phyloP scores from a whole-genome alignment of 306 rosid genomes.

The Fragaria ananassa region DNA sequence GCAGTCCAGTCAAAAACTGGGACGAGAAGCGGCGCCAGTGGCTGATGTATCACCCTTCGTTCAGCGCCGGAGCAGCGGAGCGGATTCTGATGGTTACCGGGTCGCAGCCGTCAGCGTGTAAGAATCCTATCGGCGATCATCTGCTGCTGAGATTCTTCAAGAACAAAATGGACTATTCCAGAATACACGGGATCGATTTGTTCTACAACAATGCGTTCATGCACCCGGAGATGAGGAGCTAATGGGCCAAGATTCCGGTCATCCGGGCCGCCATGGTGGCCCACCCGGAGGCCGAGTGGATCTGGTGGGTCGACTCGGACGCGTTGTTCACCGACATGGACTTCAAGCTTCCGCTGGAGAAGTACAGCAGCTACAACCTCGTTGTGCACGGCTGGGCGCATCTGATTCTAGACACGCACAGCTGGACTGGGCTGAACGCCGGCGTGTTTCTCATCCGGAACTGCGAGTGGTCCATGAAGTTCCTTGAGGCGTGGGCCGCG shows the following conservation, averaged over 20 bases:
- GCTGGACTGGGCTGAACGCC: conserved; percentile 94
- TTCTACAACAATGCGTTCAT: conserved; percentile 69
- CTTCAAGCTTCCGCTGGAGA: conserved; percentile 55
- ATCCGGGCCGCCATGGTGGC: conserved; percentile 79
- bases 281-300: conserved; percentile 95
- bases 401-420: conserved; percentile 48
- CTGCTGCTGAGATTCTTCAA: conserved; percentile 59
- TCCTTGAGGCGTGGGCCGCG: conserved; percentile 68
- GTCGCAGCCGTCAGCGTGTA: conserved; percentile 70
- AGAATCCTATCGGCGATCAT: conserved; percentile 72
- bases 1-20: conserved; percentile 49
- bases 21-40: conserved; percentile 66
- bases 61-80: conserved; percentile 32
- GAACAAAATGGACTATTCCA: conserved; percentile 81
- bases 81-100: conserved; percentile 57
- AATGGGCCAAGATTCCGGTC: conserved; percentile 84
- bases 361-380: conserved; percentile 62
- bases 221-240: conserved; percentile 56
- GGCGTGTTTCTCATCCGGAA: conserved; percentile 79
- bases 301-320: conserved; percentile 99
- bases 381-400: conserved; percentile 74
- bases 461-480: conserved; percentile 85
- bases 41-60: conserved; percentile 52
- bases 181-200: conserved; percentile 66
- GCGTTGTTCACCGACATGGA: conserved; percentile 88